Evolutionary conservation across 2,329 filamentous ascomycete genomes (phyloP).

Genomic region (Hypoxylon sp.): DNA sequence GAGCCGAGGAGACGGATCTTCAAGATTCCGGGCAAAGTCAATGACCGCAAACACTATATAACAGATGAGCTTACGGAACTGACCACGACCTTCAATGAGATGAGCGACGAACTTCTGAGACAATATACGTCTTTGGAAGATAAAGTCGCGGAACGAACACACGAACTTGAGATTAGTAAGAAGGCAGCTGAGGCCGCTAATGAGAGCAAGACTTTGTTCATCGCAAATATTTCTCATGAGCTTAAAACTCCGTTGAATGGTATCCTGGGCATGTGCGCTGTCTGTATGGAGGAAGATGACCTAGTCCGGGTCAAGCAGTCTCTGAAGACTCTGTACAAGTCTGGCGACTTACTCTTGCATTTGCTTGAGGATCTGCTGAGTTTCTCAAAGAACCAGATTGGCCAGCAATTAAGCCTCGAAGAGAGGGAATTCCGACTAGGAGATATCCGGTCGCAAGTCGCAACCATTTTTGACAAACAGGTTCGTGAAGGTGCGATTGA

Average conservation of each 20-base stretch:
- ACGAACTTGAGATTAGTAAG: conserved; percentile 89
- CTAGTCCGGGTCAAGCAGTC: conserved; percentile 83
- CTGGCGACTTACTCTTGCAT: conserved; percentile 86
- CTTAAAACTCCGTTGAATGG: conserved; percentile 96
- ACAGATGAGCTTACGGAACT: conserved; percentile 90
- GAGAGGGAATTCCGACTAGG: conserved; percentile 87
- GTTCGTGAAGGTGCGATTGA: conserved; percentile 83
- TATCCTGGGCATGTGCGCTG: conserved; percentile 92
- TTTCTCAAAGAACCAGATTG: conserved; percentile 96
- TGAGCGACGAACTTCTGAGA: conserved; percentile 90
- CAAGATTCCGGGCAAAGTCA: conserved; percentile 88
- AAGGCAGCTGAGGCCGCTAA: conserved; percentile 95
- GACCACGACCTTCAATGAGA: conserved; percentile 89
- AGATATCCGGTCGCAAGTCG: conserved; percentile 86
- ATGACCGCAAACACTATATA: conserved; percentile 79
- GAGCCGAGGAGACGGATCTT: conserved; percentile 71
- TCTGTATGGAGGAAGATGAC: conserved; percentile 93
- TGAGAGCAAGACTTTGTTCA: conserved; percentile 96
- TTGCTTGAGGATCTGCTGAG: conserved; percentile 90
- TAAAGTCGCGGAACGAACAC: conserved; percentile 85
- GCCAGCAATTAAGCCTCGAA: conserved; percentile 84
- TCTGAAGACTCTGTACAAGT: conserved; percentile 90
- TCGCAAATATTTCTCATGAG: conserved; percentile 91
- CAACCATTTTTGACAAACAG: conserved; percentile 92
- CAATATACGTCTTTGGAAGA: conserved; percentile 89